Percentiles rank a stretch among this genome's conserved stretches.
Evolutionary conservation across 1,284 basidiomycete genomes (phyloP).

Genomic region (Paramarasmius palmivorus): DNA sequence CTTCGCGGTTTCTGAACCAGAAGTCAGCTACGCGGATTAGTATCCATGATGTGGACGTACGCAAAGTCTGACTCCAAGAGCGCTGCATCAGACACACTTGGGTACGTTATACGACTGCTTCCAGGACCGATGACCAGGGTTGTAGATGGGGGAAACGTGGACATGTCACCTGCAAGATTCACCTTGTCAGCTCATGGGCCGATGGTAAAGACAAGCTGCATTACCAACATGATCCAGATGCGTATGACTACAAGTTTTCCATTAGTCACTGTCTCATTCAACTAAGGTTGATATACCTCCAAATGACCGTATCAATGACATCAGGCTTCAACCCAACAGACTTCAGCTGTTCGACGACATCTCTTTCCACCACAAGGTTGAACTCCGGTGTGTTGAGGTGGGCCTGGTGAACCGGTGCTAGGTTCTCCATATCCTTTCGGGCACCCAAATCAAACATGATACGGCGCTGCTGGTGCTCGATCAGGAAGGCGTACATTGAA

Average conservation of each 20-base stretch:
- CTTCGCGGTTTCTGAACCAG: conserved; percentile 15
- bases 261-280: not conserved
- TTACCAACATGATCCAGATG: conserved; percentile 20
- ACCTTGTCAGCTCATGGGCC: not conserved
- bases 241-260: conserved; percentile 12
- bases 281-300: conserved; percentile 16
- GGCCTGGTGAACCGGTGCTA: conserved; percentile 2
- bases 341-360: conserved; percentile 18
- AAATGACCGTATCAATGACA: conserved; percentile 19
- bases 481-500: too few species aligned
- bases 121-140: conserved; percentile 20
- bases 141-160: conserved; percentile 21
- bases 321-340: conserved; percentile 15
- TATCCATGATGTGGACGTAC: conserved; percentile 13
- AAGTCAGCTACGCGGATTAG: not conserved
- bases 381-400: not conserved
- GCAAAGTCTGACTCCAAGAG: conserved; percentile 21
- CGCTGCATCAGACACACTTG: conserved; percentile 12
- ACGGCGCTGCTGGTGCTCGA: conserved; percentile 1
- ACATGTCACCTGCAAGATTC: conserved; percentile 20
- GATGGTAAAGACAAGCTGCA: not conserved
- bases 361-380: conserved; percentile 10
- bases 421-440: conserved; percentile 18
- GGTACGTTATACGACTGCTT: conserved; percentile 12
- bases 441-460: conserved; percentile 23